These are phyloP conservation scores for Trametes versicolor DNA, from an alignment of 1,284 basidiomycete species.

Conservation along the genomic window DNA sequence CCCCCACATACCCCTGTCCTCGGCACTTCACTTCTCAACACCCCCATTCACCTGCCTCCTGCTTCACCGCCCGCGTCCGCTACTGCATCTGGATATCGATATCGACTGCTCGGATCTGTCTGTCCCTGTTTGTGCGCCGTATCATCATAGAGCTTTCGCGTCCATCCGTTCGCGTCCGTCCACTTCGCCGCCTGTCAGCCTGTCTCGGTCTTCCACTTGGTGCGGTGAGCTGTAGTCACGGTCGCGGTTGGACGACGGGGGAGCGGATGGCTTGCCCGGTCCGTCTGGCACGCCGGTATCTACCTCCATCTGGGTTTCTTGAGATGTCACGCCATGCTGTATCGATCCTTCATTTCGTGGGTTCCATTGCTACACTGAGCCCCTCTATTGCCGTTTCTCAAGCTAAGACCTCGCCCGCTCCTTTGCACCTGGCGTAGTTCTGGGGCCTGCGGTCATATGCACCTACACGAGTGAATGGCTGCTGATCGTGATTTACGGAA, in stretches of 20 bases:
- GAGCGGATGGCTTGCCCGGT: background rate
- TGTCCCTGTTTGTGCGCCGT: background rate
- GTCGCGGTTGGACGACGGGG: background rate
- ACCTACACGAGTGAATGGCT: too few relatives aligned
- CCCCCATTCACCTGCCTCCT: background rate
- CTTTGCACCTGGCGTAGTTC: too few relatives aligned
- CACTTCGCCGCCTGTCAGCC: background rate
- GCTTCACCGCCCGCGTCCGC: background rate
- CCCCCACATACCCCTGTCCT: conserved; percentile 23
- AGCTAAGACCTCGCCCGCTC: too few relatives aligned
- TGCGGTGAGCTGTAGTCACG: background rate
- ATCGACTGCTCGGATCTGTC: background rate
- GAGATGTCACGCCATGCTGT: conserved; percentile 25
- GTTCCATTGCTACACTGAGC: background rate
- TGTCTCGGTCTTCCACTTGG: background rate
- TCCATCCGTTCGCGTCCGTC: background rate
- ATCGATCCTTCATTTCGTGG: conserved; percentile 20
- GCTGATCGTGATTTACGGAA: too few relatives aligned
- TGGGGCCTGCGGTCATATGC: too few relatives aligned
- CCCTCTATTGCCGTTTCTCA: too few relatives aligned
- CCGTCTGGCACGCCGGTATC: background rate
- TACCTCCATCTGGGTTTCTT: conserved; percentile 1
- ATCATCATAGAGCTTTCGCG: background rate
- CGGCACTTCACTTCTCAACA: background rate
- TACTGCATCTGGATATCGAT: background rate